Conservation (phyloP, 1,284 basidiomycete species). For the Rhodotorula glutinis region DNA sequence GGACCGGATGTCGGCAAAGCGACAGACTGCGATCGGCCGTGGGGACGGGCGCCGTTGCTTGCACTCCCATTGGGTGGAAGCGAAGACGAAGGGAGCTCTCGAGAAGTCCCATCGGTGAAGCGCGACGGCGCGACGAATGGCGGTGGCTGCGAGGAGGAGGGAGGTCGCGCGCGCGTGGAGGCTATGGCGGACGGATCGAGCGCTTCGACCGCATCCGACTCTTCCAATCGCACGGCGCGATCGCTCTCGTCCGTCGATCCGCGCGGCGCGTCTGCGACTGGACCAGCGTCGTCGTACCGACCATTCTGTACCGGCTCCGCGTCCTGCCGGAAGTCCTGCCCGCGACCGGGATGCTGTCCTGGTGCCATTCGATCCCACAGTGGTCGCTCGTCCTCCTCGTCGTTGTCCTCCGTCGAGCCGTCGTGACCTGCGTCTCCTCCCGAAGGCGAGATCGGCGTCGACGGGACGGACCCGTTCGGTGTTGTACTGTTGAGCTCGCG, state of each 20-base stretch:
- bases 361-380: background rate
- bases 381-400: background rate
- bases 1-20: background rate
- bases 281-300: background rate
- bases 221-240: background rate
- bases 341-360: too few relatives aligned
- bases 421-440: slow-evolving; percentile 16
- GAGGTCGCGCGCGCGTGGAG: background rate
- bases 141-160: background rate
- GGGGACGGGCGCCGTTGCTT: background rate
- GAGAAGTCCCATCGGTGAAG: background rate
- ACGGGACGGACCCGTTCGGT: slow-evolving; percentile 1
- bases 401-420: background rate
- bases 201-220: slow-evolving; percentile 8
- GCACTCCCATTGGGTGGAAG: background rate
- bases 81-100: background rate
- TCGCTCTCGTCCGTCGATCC: background rate
- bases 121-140: background rate
- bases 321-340: background rate
- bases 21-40: slow-evolving; percentile 9
- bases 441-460: slow-evolving; percentile 18
- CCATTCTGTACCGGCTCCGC: background rate
- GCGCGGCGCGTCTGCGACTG: background rate
- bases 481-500: slow-evolving; percentile 16
- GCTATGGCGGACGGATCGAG: background rate